Base-by-base conservation (phyloP, 1,284 basidiomycete genomes). In the Agaricales sp. region DNA sequence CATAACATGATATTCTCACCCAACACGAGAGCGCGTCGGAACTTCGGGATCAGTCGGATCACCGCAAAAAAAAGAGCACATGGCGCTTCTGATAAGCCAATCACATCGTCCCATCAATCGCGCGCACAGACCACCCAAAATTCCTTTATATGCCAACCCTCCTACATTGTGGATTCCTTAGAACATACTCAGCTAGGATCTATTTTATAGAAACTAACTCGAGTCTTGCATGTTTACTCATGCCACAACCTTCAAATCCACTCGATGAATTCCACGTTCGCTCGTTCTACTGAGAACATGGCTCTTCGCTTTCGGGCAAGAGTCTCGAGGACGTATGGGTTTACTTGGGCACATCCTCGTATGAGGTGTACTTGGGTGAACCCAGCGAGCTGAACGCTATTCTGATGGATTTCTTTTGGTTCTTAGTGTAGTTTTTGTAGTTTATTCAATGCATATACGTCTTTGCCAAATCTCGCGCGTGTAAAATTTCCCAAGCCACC, bases 171-270 rank as follows among this genome's bases (percentile, higher is more conserved):
- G 52, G 60, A 62, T 69, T 72, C 76, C 58, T 69, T 53, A 81
- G 82, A 85, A 84, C 83, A 86, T 86, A 86, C 83, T 87, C 82
- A 82, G 68, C 69, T 43, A 85, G 83, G 83, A 86, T 87, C 83
- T 87, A 75, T 87, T 86, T 75, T 80, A 85, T 82, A 86, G 82
- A 79, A 81, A 82, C 83, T 85, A 81, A 85, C 83, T 35, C 82
- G 80, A 82, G 80, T 86, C 80, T 82, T 78, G 82, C 82, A 84
- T 83, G 81, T 85, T 82, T 83, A 84, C 73, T 75, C 79, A 80
- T 85, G 82, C 82, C 82, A 67, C 78, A 78, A 78, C 72, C 75
- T 82, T 82, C 75, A 77, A 73, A 77, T 85, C 78, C 82, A 81
- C 70, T 81, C 73, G 82, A 86, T 86, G 82, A 86, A 70, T 66